phyloP scores from a whole-genome alignment of 148 eudicot genomes.

The Tetragonia tetragonoides region DNA sequence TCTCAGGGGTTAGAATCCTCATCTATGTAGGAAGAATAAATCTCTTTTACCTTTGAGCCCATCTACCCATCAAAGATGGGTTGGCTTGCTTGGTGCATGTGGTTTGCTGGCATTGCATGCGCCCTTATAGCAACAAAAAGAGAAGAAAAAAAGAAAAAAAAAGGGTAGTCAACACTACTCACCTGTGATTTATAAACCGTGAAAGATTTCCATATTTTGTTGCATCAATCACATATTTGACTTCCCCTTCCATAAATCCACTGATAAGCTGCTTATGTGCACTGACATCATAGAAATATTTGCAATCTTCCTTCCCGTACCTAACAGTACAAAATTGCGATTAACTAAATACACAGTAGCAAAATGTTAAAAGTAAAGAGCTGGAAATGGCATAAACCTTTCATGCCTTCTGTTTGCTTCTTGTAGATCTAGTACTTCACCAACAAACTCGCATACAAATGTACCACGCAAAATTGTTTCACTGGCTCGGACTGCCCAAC shows the following conservation, averaged over 20 bases:
- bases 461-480: conserved; percentile 70
- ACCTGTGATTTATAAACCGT: conserved; percentile 97
- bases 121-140: too few species aligned
- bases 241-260: conserved; percentile 50
- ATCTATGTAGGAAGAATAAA: too few species aligned
- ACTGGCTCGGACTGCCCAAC: conserved; percentile 86
- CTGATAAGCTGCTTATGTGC: conserved; percentile 48
- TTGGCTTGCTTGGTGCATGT: too few species aligned
- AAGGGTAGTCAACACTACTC: conserved; percentile 21
- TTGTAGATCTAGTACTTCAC: conserved; percentile 70
- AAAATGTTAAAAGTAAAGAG: not conserved
- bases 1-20: too few species aligned
- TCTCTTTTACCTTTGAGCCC: too few species aligned
- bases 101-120: too few species aligned
- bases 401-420: conserved; percentile 70
- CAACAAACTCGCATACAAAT: conserved; percentile 83
- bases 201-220: conserved; percentile 81
- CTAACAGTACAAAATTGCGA: conserved; percentile 33
- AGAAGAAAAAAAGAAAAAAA: too few species aligned
- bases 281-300: conserved; percentile 61
- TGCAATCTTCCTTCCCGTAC: conserved; percentile 49
- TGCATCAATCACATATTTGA: conserved; percentile 62
- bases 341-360: not conserved
- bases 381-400: conserved; percentile 46
- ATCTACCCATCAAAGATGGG: too few species aligned